A percentile compares a stretch with the other conserved stretches of the same genome.
phyloP scores from a whole-genome alignment of 768 basidiomycete species.

The Pleurotus platypus region DNA sequence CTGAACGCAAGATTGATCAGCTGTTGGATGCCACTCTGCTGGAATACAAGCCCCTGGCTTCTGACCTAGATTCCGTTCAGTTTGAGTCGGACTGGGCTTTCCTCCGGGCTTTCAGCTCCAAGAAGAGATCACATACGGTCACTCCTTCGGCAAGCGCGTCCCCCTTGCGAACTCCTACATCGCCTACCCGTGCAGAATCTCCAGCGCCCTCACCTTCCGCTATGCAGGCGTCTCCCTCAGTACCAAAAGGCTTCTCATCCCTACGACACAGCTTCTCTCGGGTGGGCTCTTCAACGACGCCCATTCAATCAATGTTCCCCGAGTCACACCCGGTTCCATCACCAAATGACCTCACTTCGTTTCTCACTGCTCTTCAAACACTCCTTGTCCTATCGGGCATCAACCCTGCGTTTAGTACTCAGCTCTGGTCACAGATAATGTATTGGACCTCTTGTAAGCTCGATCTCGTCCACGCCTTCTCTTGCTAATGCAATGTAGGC shows the following conservation, averaged over 20 bases:
- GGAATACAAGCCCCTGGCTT: slow-evolving; percentile 75
- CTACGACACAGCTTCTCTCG: slow-evolving; percentile 61
- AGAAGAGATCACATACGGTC: slow-evolving; percentile 46
- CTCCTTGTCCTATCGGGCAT: slow-evolving; percentile 83
- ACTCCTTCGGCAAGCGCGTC: slow-evolving; percentile 23
- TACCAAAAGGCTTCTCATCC: slow-evolving; percentile 61
- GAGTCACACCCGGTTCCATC: slow-evolving; percentile 40
- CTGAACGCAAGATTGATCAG: slow-evolving; percentile 85
- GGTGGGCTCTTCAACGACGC: slow-evolving; percentile 37
- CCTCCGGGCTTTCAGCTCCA: slow-evolving; percentile 65
- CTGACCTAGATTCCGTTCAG: slow-evolving; percentile 76
- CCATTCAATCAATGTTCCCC: slow-evolving; percentile 47
- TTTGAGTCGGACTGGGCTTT: slow-evolving; percentile 98
- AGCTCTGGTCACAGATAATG: slow-evolving; percentile 96
- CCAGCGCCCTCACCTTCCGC: slow-evolving; percentile 43
- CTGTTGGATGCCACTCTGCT: slow-evolving; percentile 80
- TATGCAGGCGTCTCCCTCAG: slow-evolving; percentile 38
- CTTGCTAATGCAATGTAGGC: slow-evolving; percentile 37
- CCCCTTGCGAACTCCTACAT: slow-evolving; percentile 34
- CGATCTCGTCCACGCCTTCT: not conserved
- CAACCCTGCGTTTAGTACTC: slow-evolving; percentile 83
- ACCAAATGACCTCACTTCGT: slow-evolving; percentile 60
- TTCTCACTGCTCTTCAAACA: slow-evolving; percentile 83
- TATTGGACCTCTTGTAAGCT: slow-evolving; percentile 95
- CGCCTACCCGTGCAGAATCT: slow-evolving; percentile 47